Percentiles rank a stretch among this genome's conserved stretches.
These are phyloP conservation scores for Saturnispora serradocipensis DNA, from an alignment of 805 yeast genomes.

Conservation along the genomic window DNA sequence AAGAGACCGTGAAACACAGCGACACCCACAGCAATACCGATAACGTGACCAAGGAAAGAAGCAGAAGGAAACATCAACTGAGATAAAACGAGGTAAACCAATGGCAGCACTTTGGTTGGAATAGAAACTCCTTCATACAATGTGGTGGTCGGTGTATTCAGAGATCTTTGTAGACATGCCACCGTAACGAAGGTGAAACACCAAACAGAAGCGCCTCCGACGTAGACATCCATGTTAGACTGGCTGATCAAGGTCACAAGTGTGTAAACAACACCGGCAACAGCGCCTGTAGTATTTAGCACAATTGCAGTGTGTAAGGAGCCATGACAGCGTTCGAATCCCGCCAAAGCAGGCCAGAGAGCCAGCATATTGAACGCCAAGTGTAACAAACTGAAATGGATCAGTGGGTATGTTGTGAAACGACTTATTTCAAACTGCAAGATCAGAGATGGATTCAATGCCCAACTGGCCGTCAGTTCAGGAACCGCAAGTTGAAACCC, in stretches of 20 bases:
- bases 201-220: slow-evolving; percentile 68
- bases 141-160: slow-evolving; percentile 12
- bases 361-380: slow-evolving; percentile 50
- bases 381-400: slow-evolving; percentile 56
- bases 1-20: slow-evolving; percentile 50
- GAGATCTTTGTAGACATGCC: slow-evolving; percentile 36
- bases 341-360: slow-evolving; percentile 48
- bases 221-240: slow-evolving; percentile 46
- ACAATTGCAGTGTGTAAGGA: slow-evolving; percentile 81
- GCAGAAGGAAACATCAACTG: slow-evolving; percentile 53
- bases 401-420: slow-evolving; percentile 65
- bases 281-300: slow-evolving; percentile 59
- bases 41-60: slow-evolving; percentile 65
- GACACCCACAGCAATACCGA: slow-evolving; percentile 61
- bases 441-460: slow-evolving; percentile 49
- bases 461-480: slow-evolving; percentile 24
- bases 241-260: slow-evolving; percentile 41
- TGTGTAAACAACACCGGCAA: slow-evolving; percentile 59
- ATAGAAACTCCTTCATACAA: slow-evolving; percentile 31
- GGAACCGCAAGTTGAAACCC: neutral
- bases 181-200: slow-evolving; percentile 58
- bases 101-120: slow-evolving; percentile 56
- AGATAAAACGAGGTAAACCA: slow-evolving; percentile 39
- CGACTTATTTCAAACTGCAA: slow-evolving; percentile 38
- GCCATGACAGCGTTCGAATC: slow-evolving; percentile 67